Percentiles rank a stretch among this genome's conserved stretches.
Conservation (phyloP, 2,329 filamentous ascomycete species). For the Daldinia eschscholtzii region DNA sequence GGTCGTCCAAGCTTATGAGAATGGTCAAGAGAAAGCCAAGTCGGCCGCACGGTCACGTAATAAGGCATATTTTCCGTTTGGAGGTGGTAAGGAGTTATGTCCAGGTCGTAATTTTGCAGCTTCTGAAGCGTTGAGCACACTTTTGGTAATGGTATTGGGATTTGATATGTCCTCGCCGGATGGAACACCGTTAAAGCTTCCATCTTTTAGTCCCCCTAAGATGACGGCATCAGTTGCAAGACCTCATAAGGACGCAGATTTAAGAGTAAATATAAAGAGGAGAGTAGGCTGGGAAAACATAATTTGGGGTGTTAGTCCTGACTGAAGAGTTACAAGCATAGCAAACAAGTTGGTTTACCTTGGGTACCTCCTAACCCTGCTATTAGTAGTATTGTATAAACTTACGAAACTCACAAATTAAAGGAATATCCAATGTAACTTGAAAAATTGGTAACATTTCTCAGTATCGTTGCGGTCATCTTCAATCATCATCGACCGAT, state of each 20-base stretch:
- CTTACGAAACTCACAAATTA: neutral
- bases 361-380: too few species aligned
- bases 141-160: neutral
- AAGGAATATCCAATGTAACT: neutral
- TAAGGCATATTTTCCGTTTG: constrained; percentile 2
- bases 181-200: constrained; percentile 1
- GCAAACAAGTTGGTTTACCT: neutral
- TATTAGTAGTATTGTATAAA: too few species aligned
- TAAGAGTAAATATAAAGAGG: neutral
- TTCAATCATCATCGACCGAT: neutral
- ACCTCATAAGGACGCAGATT: neutral
- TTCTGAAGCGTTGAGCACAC: neutral
- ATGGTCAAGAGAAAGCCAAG: neutral
- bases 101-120: constrained; percentile 4
- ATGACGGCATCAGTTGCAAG: constrained; percentile 8
- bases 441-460: neutral
- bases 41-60: neutral
- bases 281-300: neutral
- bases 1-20: neutral
- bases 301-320: neutral
- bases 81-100: constrained; percentile 1
- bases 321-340: neutral
- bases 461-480: neutral
- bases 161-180: neutral
- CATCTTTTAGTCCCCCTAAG: neutral